A percentile compares a stretch with the other conserved stretches of the same genome.
Evolutionary conservation across 352 stramenopile species (phyloP).

Genomic region (Phytophthora niederhauseri): DNA sequence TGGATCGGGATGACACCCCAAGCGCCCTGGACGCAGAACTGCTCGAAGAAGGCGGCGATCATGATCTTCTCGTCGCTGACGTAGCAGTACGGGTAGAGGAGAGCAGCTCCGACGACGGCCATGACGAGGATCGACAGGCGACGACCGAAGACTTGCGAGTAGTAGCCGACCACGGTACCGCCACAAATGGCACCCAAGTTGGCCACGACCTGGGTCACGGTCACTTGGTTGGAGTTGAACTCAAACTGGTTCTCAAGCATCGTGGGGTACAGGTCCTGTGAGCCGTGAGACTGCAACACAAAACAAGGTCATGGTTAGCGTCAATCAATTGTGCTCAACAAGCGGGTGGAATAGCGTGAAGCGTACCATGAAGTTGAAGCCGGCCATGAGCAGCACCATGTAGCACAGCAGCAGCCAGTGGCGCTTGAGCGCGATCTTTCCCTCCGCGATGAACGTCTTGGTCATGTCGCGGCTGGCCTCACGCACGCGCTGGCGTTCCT

Average conservation of each 20-base stretch:
- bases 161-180: constrained; percentile 59
- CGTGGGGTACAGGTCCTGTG: constrained; percentile 58
- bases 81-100: constrained; percentile 62
- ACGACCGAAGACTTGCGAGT: constrained; percentile 58
- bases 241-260: constrained; percentile 55
- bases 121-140: constrained; percentile 51
- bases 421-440: constrained; percentile 49
- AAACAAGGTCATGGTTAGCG: constrained; percentile 8
- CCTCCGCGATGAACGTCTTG: constrained; percentile 45
- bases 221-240: constrained; percentile 54
- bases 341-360: not conserved
- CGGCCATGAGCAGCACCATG: constrained; percentile 52
- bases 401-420: constrained; percentile 54
- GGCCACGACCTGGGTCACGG: constrained; percentile 51
- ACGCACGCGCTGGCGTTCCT: constrained; percentile 40
- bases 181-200: constrained; percentile 56
- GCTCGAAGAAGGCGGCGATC: constrained; percentile 51
- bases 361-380: constrained; percentile 55
- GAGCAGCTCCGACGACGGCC: constrained; percentile 32
- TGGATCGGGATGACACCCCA: constrained; percentile 53
- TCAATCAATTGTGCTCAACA: not conserved
- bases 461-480: constrained; percentile 40
- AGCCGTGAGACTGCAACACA: constrained; percentile 42
- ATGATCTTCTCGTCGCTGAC: constrained; percentile 36
- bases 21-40: constrained; percentile 54